Percentiles rank a stretch among this genome's conserved stretches.
These are phyloP conservation scores for Dujonia santamariae DNA, from an alignment of 1,139 yeast species.

Conservation along the genomic window DNA sequence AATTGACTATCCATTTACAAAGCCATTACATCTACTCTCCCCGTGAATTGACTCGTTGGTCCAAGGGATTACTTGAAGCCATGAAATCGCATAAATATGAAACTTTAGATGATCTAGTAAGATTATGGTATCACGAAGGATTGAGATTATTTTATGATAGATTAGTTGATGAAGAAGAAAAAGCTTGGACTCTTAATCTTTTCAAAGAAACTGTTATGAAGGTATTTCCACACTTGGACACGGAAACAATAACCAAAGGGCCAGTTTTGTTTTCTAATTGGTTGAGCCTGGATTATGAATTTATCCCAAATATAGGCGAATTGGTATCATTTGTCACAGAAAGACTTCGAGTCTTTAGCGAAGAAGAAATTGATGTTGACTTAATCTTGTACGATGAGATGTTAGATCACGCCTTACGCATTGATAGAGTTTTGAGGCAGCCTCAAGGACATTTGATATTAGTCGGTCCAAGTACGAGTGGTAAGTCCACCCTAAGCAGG, in stretches of 20 bases:
- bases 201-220: conserved; percentile 34
- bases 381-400: conserved; percentile 69
- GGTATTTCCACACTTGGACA: conserved; percentile 48
- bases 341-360: conserved; percentile 68
- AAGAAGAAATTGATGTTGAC: conserved; percentile 65
- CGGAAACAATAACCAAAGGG: conserved; percentile 28
- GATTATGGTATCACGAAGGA: conserved; percentile 84
- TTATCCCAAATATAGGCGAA: conserved; percentile 46
- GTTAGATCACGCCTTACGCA: conserved; percentile 70
- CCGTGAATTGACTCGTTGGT: conserved; percentile 88
- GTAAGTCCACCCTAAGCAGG: conserved; percentile 71
- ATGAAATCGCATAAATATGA: conserved; percentile 36
- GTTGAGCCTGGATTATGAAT: conserved; percentile 62
- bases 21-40: conserved; percentile 82
- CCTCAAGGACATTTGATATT: conserved; percentile 88
- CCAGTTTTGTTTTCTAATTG: conserved; percentile 73
- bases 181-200: conserved; percentile 48
- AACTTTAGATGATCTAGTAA: conserved; percentile 42
- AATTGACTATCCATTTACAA: conserved; percentile 34
- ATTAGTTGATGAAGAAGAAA: conserved; percentile 48
- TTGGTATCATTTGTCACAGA: conserved; percentile 58
- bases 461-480: conserved; percentile 84
- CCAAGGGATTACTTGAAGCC: conserved; percentile 69
- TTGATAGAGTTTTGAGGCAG: conserved; percentile 80
- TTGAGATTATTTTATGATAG: conserved; percentile 75